These are phyloP conservation scores for Euryodendron excelsum DNA, from an alignment of 148 eudicot genomes.

Conservation along the genomic window DNA sequence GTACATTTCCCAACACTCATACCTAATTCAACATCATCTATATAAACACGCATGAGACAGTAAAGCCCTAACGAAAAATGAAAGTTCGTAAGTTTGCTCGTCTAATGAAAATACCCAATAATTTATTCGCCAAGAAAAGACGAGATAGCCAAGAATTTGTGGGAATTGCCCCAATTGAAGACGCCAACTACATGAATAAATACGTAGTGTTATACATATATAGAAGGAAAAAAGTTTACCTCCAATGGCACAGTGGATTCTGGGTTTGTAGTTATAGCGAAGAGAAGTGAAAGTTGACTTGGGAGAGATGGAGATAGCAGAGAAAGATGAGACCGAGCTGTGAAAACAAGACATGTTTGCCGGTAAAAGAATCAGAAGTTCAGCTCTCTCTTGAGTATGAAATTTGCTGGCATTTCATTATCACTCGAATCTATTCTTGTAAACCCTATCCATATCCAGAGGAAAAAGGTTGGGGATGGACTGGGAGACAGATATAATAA, in stretches of 20 bases:
- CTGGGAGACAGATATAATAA: neutral
- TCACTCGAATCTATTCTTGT: neutral
- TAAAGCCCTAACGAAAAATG: neutral
- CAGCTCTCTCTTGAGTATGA: neutral
- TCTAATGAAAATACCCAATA: too few species aligned
- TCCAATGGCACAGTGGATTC: constrained; percentile 20
- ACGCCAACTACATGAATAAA: neutral
- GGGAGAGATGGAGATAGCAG: constrained; percentile 17
- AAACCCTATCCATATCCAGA: neutral
- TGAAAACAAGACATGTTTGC: constrained; percentile 19
- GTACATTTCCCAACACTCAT: neutral
- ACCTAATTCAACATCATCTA: neutral
- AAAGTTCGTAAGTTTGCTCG: too few species aligned
- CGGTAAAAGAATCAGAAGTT: too few species aligned
- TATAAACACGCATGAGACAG: neutral
- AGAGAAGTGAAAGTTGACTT: neutral
- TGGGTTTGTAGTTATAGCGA: constrained; percentile 16
- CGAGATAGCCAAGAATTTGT: neutral
- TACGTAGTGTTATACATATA: too few species aligned
- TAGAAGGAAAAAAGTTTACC: constrained; percentile 6
- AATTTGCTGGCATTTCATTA: constrained; percentile 3
- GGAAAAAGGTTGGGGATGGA: neutral
- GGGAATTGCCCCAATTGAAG: neutral
- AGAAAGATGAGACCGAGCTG: constrained; percentile 20
- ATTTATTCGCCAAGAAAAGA: neutral